Conservation (phyloP, 306 rosid species). For the Lagenaria siceraria region DNA sequence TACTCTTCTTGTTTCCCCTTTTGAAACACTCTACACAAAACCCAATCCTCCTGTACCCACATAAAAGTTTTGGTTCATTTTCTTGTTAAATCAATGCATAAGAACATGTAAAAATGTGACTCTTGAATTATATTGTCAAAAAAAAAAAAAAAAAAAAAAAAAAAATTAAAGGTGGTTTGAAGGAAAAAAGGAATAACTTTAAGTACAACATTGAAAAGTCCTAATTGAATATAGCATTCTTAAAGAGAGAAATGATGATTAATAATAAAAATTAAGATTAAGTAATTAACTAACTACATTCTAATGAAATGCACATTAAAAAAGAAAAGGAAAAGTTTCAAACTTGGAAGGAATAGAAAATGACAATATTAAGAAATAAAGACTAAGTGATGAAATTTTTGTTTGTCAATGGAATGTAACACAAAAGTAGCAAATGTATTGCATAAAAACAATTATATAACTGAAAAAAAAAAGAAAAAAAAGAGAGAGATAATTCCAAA, state of each 20-base stretch:
- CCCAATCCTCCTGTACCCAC: slow-evolving; percentile 89
- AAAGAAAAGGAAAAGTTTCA: not conserved
- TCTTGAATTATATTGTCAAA: not conserved
- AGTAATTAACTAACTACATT: not conserved
- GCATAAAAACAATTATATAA: not conserved
- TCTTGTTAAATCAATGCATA: not conserved
- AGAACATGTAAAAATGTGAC: not conserved
- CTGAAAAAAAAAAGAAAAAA: not conserved
- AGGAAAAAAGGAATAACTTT: too few species aligned
- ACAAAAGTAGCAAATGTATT: not conserved
- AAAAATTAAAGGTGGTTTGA: too few species aligned
- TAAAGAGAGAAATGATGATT: not conserved
- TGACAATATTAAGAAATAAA: not conserved
- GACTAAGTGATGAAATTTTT: not conserved
- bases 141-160: not conserved
- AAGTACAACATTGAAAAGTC: not conserved
- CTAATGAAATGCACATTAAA: not conserved
- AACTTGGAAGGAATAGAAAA: not conserved
- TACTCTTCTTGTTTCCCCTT: slow-evolving; percentile 53
- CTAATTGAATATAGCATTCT: not conserved
- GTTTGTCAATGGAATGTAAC: not conserved
- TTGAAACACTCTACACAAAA: slow-evolving; percentile 79
- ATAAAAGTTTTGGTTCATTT: not conserved
- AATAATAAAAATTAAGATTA: not conserved
- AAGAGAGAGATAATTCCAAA: not conserved